Conservation (phyloP, 768 basidiomycete species). For the Mycena metata region DNA sequence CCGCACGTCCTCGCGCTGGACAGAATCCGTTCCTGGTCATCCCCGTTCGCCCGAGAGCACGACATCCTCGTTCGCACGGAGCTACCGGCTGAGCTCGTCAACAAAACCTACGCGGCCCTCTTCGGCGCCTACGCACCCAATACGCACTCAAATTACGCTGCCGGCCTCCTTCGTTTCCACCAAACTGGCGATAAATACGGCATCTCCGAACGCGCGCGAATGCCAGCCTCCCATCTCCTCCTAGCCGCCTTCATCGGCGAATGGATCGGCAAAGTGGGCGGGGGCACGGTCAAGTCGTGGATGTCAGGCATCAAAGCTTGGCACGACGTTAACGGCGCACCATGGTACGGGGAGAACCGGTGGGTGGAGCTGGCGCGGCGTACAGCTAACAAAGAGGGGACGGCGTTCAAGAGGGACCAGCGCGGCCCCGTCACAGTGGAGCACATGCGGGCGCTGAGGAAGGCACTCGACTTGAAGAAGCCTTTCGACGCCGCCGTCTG, state of each 20-base stretch:
- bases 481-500: constrained; percentile 51
- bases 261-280: constrained; percentile 23
- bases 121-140: not conserved
- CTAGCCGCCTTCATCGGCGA: constrained; percentile 47
- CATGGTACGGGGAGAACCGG: constrained; percentile 50
- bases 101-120: constrained; percentile 21
- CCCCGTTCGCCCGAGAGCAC: constrained; percentile 1
- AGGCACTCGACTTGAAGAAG: constrained; percentile 39
- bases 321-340: constrained; percentile 52
- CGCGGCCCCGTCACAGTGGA: constrained; percentile 46
- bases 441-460: constrained; percentile 46
- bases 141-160: not conserved
- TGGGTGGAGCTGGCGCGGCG: constrained; percentile 38
- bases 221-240: constrained; percentile 50
- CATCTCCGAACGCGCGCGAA: constrained; percentile 46
- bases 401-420: not conserved
- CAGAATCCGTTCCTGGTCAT: constrained; percentile 40
- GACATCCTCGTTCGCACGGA: not conserved
- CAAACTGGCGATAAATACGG: constrained; percentile 52
- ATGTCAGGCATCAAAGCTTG: constrained; percentile 51
- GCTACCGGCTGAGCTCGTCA: constrained; percentile 28
- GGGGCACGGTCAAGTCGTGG: constrained; percentile 50
- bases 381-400: constrained; percentile 1
- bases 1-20: constrained; percentile 42
- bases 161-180: constrained; percentile 43